These are phyloP conservation scores for Sporothrix sp. DNA, from an alignment of 2,329 filamentous ascomycete genomes.

Conservation along the genomic window DNA sequence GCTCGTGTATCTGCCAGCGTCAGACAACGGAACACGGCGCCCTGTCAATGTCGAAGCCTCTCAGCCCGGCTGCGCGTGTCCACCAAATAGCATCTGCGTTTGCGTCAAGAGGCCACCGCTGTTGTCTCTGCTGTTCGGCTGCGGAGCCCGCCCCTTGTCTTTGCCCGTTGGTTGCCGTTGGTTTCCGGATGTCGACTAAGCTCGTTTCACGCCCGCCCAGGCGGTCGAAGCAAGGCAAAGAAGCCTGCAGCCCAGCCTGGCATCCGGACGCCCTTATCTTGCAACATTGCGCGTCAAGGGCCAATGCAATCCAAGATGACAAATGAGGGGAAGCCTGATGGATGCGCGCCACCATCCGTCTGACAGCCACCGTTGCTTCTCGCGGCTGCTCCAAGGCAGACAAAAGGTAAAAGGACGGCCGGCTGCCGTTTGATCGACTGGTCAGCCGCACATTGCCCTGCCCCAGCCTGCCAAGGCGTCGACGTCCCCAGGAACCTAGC, in stretches of 20 bases:
- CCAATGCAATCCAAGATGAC: background rate
- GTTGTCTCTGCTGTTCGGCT: background rate
- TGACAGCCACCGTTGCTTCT: background rate
- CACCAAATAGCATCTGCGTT: too few species aligned
- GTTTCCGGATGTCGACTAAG: background rate
- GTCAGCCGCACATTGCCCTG: too few species aligned
- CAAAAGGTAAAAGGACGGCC: too few species aligned
- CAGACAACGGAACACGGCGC: too few species aligned
- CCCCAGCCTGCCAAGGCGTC: too few species aligned
- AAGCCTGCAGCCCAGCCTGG: too few species aligned
- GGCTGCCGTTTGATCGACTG: too few species aligned
- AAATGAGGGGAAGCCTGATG: slow-evolving; percentile 2
- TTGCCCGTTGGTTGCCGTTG: slow-evolving; percentile 1
- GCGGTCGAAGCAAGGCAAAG: background rate
- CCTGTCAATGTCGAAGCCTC: too few species aligned
- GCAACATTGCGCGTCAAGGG: background rate
- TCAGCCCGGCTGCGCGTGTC: too few species aligned
- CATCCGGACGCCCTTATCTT: background rate
- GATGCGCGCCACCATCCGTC: background rate
- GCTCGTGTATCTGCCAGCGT: too few species aligned
- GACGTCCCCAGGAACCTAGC: too few species aligned
- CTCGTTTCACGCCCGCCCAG: background rate
- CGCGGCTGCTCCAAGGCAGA: slow-evolving; percentile 2
- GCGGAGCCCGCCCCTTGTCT: background rate
- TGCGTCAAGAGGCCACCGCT: too few species aligned